phyloP scores from a whole-genome alignment of 331 rosid species.

The Acacia pycnantha region DNA sequence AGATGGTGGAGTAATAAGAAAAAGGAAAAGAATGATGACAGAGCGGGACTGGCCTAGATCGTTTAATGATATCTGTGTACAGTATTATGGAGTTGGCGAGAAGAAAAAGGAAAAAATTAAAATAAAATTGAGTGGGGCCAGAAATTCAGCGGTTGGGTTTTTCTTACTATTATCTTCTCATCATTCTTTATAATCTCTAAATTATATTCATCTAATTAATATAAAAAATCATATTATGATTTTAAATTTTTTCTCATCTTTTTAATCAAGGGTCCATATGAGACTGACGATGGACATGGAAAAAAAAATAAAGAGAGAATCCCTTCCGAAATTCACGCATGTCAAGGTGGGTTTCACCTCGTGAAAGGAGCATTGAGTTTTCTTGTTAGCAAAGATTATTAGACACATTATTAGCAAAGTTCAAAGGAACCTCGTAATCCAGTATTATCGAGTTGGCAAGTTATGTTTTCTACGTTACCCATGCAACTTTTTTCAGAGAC shows the following conservation, averaged over 20 bases:
- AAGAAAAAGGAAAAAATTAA: neutral
- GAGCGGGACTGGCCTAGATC: neutral
- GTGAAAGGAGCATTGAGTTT: neutral
- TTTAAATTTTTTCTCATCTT: too few species aligned
- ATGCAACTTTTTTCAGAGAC: neutral
- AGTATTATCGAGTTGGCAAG: too few species aligned
- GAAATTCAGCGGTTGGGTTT: too few species aligned
- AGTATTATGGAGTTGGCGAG: neutral
- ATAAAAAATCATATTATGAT: too few species aligned
- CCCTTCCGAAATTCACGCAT: neutral
- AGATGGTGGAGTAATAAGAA: slow-evolving; percentile 17
- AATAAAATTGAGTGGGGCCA: neutral
- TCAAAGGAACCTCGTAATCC: neutral
- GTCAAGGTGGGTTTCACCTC: neutral
- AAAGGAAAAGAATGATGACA: neutral
- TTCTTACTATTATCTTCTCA: too few species aligned
- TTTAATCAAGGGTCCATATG: too few species aligned
- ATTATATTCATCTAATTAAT: too few species aligned
- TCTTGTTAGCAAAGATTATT: neutral
- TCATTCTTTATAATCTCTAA: too few species aligned
- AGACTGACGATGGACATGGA: too few species aligned
- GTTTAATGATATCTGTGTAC: neutral
- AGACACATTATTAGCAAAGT: neutral
- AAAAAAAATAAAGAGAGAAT: too few species aligned
- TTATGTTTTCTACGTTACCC: neutral